phyloP scores from a whole-genome alignment of 495 filamentous ascomycete genomes.

The Hypoxylon cercidicola region DNA sequence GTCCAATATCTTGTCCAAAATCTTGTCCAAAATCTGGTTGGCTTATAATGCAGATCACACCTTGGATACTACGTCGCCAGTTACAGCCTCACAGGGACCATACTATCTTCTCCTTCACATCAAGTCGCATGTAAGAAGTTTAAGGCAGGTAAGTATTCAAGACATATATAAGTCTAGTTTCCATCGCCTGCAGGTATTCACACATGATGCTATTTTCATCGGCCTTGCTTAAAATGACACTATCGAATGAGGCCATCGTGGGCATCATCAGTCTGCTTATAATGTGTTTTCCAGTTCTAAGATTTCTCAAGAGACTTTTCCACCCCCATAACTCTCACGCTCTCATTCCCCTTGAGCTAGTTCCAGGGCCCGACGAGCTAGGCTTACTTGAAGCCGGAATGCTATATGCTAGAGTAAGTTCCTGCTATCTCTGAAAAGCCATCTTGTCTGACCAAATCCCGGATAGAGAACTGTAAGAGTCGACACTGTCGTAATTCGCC shows the following conservation, averaged over 20 bases:
- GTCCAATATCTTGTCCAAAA: slow-evolving; percentile 24
- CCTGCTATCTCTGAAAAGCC: too few relatives aligned
- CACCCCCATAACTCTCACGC: not conserved
- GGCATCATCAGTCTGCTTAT: not conserved
- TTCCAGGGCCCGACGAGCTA: not conserved
- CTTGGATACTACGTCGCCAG: too few relatives aligned
- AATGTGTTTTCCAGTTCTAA: not conserved
- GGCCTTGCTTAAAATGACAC: not conserved
- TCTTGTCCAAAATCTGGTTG: slow-evolving; percentile 25
- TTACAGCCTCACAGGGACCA: too few relatives aligned
- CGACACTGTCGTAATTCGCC: slow-evolving; percentile 15
- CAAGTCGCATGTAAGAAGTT: not conserved
- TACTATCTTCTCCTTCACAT: too few relatives aligned
- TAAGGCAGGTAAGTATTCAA: not conserved
- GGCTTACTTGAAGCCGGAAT: not conserved
- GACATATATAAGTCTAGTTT: too few relatives aligned
- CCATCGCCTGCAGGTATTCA: too few relatives aligned
- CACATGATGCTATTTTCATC: too few relatives aligned
- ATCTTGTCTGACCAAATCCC: not conserved
- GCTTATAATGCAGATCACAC: not conserved
- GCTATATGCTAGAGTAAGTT: slow-evolving; percentile 13
- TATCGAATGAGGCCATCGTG: not conserved
- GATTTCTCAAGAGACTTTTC: not conserved
- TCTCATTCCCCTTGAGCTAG: not conserved
- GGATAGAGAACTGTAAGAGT: slow-evolving; percentile 14